phyloP scores from a whole-genome alignment of 768 basidiomycete genomes.

The Mycena venus region DNA sequence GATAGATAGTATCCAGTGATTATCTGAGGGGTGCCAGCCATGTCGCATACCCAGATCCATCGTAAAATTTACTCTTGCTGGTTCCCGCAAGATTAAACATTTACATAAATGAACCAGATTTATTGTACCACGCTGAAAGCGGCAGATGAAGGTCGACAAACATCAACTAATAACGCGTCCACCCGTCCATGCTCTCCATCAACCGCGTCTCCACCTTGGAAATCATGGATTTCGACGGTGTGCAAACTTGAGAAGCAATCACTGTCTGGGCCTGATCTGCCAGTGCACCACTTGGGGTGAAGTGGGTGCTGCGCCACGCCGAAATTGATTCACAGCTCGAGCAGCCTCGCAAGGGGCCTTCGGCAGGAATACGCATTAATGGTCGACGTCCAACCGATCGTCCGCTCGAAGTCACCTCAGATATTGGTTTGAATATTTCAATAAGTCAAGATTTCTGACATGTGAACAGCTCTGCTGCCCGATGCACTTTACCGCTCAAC shows the following conservation, averaged over 20 bases:
- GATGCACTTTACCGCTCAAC: too few species aligned
- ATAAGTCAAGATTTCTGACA: too few species aligned
- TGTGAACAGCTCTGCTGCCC: too few species aligned
- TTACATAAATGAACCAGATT: background rate
- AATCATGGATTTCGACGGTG: background rate
- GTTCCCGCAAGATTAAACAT: background rate
- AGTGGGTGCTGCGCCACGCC: too few species aligned
- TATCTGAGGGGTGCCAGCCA: background rate
- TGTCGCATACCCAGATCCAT: background rate
- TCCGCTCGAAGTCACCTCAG: too few species aligned
- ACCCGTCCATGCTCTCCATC: background rate
- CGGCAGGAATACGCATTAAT: too few species aligned
- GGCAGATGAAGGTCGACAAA: background rate
- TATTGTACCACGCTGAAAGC: background rate
- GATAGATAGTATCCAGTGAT: background rate
- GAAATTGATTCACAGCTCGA: too few species aligned
- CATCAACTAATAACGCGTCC: background rate
- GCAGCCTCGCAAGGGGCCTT: too few species aligned
- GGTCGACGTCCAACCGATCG: too few species aligned
- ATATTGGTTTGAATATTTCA: too few species aligned
- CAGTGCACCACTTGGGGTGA: too few species aligned
- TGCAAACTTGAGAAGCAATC: background rate
- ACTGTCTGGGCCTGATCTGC: too few species aligned
- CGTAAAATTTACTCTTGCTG: background rate
- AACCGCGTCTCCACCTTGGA: background rate